Evolutionary conservation across 345 rosid genomes (phyloP), one percentile per base, ranked within the genome.

Genomic region (Eucalyptus sp.): DNA sequence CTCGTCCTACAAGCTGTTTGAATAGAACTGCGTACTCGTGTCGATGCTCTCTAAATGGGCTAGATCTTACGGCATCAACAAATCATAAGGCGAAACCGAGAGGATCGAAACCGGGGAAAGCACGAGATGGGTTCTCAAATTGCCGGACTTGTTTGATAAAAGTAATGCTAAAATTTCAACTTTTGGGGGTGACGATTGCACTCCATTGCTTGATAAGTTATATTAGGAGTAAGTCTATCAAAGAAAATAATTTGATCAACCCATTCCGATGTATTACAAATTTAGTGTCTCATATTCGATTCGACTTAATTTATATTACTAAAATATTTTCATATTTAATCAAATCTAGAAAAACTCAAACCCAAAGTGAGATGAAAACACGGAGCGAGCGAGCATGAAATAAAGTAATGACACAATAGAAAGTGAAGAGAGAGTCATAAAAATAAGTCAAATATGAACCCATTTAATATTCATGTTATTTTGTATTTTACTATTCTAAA

Each of bases 351-450:
- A 52, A 52, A 52, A 7, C 0, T 52, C 10, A 1, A 0, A 52
- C 2, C 0, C 10, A 52, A 18, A 52, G 10, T 52, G 25, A 20
- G 25, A 8, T 52, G 58, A 52, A 52, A 52, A 7, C 25, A 52
- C 0, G 0, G 5, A 52, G 10, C 0, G 4, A 52, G 10, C 0
- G 24, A 52, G 58, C 24, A 20, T 0, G 0, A 20, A 0, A 52
- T 7, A 4, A 52, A 52, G 0, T 52, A 4, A 52, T 0, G 1
- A 0, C 0, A 52, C 9, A 52, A 0, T 52, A 52, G 0, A 52
- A 4, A 18, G 58, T 52, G 2, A 52, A 52, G 25, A 52, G 4
- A 17, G 24, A 52, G 2, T 20, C 10, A 8, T 1, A 3, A 0
- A 52, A 10, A 52, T 52, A 52, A 52, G 1, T 52, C 0, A 4